Base-by-base conservation (phyloP, 2,329 filamentous ascomycete genomes). In the Cytospora schulzeri region DNA sequence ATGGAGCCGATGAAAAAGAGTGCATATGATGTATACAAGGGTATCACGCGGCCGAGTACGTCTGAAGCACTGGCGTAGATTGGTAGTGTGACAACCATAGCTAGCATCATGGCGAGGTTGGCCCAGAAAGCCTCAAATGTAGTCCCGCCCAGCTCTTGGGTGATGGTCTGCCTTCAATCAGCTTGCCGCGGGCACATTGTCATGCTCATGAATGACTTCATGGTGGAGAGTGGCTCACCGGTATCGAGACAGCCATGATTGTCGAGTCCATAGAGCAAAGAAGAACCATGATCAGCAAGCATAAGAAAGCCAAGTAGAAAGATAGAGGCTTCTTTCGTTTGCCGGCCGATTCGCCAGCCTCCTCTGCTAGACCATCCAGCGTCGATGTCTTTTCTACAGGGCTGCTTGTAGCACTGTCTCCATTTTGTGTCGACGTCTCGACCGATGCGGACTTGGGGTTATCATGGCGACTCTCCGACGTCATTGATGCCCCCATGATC, bases 1-100 rank as follows among this genome's bases (percentile, higher is more conserved):
- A 81, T 69, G 51, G 85, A 67, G 15, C 69, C 69, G 38, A 61
- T 24, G 41, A 57, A 70, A 60, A 81, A 80, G 68, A 82, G 66
- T 2, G 68, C 15, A 29, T 72, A 70, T 19, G 71, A 68, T 17
- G 70, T 63, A 53, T 75, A 72, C 12, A 76, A 69, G 11, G 71
- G 70, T 1, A 66, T 64, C 57, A 75, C 76, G 41, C 75, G 73
- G 26, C 75, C 75, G 14, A 76, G 68, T 4, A 73, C 66, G 38
- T 74, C 70, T 19, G 74, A 76, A 19, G 73, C 63, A 56, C 68
- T 73, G 45, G 69, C 68, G 51, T 70, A 74, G 19, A 73, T 54
- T 3, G 72, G 71, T 38, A 72, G 68, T 14, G 69, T 71, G 31
- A 72, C 61, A 31, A 71, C 69, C 38, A 71, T 69, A 22, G 66